Evolutionary conservation across 441 rosid species (phyloP).

Genomic region (Erodium moschatum): DNA sequence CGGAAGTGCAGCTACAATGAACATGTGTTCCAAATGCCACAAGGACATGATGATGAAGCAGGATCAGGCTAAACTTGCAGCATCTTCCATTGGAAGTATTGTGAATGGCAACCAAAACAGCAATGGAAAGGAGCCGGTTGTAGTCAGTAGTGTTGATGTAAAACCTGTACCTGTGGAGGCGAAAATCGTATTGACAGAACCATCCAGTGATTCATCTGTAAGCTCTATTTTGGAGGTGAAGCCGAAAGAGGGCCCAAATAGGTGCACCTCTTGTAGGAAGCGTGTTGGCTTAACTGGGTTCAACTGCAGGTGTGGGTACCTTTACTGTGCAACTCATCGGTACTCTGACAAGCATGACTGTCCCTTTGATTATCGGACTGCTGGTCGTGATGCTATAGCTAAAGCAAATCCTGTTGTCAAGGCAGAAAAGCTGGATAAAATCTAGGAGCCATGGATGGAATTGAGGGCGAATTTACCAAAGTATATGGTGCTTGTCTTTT

Average conservation of each 20-base stretch:
- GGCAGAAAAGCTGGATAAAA: constrained; percentile 52
- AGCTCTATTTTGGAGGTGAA: constrained; percentile 16
- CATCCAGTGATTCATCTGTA: constrained; percentile 3
- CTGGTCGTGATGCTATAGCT: constrained; percentile 48
- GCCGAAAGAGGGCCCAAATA: constrained; percentile 36
- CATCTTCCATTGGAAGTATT: constrained; percentile 35
- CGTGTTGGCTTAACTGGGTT: constrained; percentile 65
- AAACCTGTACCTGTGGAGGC: constrained; percentile 30
- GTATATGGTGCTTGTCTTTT: constrained; percentile 13
- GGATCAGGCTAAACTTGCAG: constrained; percentile 44
- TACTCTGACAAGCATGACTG: constrained; percentile 73
- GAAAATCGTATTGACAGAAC: constrained; percentile 13
- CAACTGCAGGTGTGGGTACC: constrained; percentile 55
- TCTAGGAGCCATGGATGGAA: constrained; percentile 18
- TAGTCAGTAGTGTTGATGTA: constrained; percentile 16
- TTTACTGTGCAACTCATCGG: constrained; percentile 63
- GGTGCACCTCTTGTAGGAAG: constrained; percentile 47
- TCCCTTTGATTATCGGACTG: constrained; percentile 51
- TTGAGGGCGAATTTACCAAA: background rate
- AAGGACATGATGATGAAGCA: constrained; percentile 40
- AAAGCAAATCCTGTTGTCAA: constrained; percentile 51
- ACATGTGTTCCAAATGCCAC: constrained; percentile 61
- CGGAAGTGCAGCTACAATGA: constrained; percentile 55
- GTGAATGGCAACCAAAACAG: constrained; percentile 21
- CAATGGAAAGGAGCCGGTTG: constrained; percentile 24